These are phyloP conservation scores for Amaranthus tricolor DNA, from an alignment of 179 eudicot species.

Conservation along the genomic window DNA sequence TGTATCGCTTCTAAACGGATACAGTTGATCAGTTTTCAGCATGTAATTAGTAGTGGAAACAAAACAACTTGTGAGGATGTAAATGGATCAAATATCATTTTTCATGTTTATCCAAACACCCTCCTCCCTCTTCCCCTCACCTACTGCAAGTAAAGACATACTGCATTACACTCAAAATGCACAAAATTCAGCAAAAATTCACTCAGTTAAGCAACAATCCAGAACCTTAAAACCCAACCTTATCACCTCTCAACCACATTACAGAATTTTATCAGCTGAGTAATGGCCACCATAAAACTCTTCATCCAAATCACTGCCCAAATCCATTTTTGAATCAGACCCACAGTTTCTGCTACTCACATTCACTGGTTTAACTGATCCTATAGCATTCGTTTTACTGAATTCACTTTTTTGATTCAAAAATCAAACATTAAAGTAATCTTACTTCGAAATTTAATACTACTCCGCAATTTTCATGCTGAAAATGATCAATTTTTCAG, in stretches of 20 bases:
- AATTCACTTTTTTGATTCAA: slow-evolving; percentile 35
- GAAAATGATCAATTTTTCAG: background rate
- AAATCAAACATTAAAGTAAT: slow-evolving; percentile 14
- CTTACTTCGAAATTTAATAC: background rate
- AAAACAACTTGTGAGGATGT: no score
- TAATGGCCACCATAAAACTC: slow-evolving; percentile 26
- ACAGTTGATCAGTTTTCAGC: slow-evolving; percentile 9
- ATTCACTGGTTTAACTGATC: slow-evolving; percentile 27
- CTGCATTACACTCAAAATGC: slow-evolving; percentile 8
- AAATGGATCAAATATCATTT: background rate
- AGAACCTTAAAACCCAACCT: slow-evolving; percentile 17
- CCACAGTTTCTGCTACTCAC: slow-evolving; percentile 19
- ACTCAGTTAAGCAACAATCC: slow-evolving; percentile 13
- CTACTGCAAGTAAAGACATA: background rate
- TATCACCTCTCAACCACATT: slow-evolving; percentile 20
- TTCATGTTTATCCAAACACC: background rate
- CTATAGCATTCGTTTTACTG: slow-evolving; percentile 27
- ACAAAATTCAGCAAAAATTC: background rate
- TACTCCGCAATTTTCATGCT: background rate
- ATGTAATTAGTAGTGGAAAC: slow-evolving; percentile 6
- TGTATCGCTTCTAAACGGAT: slow-evolving; percentile 16
- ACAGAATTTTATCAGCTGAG: slow-evolving; percentile 22
- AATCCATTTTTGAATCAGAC: slow-evolving; percentile 33
- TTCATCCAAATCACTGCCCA: slow-evolving; percentile 31
- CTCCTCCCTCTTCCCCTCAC: background rate